Conservation (phyloP, 140 eudicot genomes). For the Erigeron philadelphicus region DNA sequence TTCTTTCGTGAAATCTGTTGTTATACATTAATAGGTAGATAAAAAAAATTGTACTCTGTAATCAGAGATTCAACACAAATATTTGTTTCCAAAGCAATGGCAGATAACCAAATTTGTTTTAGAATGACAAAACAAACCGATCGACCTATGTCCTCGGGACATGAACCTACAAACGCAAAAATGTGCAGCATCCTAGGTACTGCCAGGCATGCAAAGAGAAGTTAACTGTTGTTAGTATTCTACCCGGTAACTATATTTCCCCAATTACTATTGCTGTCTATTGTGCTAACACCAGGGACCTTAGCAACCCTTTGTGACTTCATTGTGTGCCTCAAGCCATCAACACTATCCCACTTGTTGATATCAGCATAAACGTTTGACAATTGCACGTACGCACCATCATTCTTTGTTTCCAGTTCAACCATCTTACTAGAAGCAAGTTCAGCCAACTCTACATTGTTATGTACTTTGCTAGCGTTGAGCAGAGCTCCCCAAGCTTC, state of each 20-base stretch:
- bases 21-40: constrained; percentile 17
- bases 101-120: neutral
- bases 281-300: constrained; percentile 41
- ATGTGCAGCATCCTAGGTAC: no score
- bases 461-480: constrained; percentile 35
- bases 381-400: constrained; percentile 38
- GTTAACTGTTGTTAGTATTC: no score
- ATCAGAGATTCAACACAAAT: constrained; percentile 21
- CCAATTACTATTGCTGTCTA: constrained; percentile 22
- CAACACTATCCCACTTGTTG: constrained; percentile 42
- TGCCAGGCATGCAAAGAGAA: no score
- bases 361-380: constrained; percentile 42
- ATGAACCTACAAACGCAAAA: no score
- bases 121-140: no score
- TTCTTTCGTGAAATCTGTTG: neutral
- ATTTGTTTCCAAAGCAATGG: constrained; percentile 18
- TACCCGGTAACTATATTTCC: no score
- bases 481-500: constrained; percentile 42
- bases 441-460: constrained; percentile 36
- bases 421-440: constrained; percentile 28
- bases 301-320: constrained; percentile 33
- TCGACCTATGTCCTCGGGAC: no score
- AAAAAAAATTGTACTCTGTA: constrained; percentile 22
- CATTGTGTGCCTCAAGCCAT: constrained; percentile 38
- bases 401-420: constrained; percentile 23